Conservation (phyloP, 2,329 filamentous ascomycete species). For the Cytospora paraplurivora region DNA sequence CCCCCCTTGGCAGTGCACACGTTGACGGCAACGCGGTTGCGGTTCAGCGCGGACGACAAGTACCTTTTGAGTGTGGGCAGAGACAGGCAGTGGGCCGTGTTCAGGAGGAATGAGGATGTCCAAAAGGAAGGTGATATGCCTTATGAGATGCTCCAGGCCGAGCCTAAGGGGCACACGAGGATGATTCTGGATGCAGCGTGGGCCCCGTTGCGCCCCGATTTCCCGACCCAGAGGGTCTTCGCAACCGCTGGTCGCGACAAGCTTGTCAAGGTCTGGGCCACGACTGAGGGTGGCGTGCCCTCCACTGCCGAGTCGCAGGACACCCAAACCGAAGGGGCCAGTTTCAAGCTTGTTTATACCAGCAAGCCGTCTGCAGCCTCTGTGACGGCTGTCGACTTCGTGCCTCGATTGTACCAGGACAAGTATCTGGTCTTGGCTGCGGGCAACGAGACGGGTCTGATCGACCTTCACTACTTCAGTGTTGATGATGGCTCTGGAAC, state of each 20-base stretch:
- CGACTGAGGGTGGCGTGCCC: constrained; percentile 45
- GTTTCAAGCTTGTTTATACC: background rate
- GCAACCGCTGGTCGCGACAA: constrained; percentile 92
- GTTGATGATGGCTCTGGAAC: constrained; percentile 38
- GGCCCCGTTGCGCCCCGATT: constrained; percentile 56
- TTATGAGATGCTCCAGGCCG: constrained; percentile 64
- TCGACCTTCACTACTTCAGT: constrained; percentile 48
- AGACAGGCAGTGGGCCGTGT: constrained; percentile 90
- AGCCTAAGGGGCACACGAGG: constrained; percentile 82
- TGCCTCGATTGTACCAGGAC: constrained; percentile 40
- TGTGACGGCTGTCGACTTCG: constrained; percentile 73
- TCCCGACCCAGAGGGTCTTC: constrained; percentile 57
- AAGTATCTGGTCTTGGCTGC: constrained; percentile 51
- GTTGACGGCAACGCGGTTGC: constrained; percentile 79
- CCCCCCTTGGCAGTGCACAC: constrained; percentile 84
- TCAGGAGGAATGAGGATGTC: constrained; percentile 51
- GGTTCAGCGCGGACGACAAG: constrained; percentile 74
- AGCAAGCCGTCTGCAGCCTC: constrained; percentile 42
- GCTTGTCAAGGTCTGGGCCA: constrained; percentile 70
- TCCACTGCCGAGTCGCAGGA: constrained; percentile 54
- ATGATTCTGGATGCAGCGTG: constrained; percentile 93
- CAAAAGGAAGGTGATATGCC: constrained; percentile 36
- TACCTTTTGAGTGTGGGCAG: constrained; percentile 85
- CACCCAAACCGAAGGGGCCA: background rate
- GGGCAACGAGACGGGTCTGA: constrained; percentile 57